Conservation (phyloP, 345 rosid species). For the Heritiera fomes region DNA sequence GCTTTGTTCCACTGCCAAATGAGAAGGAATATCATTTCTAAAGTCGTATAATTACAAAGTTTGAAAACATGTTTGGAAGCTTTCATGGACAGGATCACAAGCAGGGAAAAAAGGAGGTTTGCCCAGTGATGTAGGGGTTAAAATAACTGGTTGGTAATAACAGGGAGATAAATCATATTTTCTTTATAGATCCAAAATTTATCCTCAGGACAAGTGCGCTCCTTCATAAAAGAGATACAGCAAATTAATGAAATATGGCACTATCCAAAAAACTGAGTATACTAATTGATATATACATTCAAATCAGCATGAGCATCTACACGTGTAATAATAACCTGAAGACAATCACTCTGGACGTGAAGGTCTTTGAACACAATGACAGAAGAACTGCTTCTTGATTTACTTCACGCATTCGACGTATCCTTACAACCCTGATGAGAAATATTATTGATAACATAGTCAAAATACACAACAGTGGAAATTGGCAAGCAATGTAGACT, state of each 20-base stretch:
- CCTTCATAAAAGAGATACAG: not conserved
- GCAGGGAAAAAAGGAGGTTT: not conserved
- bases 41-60: not conserved
- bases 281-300: not conserved
- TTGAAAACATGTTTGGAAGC: not conserved
- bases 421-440: conserved; percentile 74
- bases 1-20: conserved; percentile 85
- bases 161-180: not conserved
- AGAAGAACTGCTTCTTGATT: conserved; percentile 96
- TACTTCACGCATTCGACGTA: conserved; percentile 85
- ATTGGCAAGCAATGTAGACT: conserved; percentile 18
- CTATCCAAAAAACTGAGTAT: not conserved
- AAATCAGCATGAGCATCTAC: conserved; percentile 1
- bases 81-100: not conserved
- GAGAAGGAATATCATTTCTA: conserved; percentile 23
- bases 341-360: conserved; percentile 77
- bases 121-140: not conserved
- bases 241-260: not conserved
- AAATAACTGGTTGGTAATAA: not conserved
- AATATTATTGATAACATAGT: conserved; percentile 12
- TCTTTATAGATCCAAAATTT: not conserved
- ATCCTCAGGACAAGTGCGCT: not conserved
- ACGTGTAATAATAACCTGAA: conserved; percentile 61
- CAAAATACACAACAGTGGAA: not conserved
- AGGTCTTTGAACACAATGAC: conserved; percentile 85